Conservation (phyloP, 176 grass and related monocot genomes). For the Secale cereale region DNA sequence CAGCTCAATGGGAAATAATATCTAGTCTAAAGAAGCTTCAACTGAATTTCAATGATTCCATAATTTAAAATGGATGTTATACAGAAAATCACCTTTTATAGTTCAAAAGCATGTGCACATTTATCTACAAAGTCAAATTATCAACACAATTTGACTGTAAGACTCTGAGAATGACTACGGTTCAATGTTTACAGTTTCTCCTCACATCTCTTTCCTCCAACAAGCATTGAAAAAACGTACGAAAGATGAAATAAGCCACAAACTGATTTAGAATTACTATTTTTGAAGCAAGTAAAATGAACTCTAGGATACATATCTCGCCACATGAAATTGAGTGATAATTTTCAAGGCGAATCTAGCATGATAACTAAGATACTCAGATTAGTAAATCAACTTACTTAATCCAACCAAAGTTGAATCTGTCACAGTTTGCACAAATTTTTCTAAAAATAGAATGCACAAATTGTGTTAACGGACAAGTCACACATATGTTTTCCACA, state of each 20-base stretch:
- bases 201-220: neutral
- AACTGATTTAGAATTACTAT: neutral
- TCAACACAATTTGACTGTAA: neutral
- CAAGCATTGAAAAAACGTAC: neutral
- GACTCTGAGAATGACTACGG: neutral
- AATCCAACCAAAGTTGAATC: neutral
- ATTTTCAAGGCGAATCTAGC: neutral
- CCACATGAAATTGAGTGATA: constrained; percentile 10
- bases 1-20: neutral
- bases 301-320: neutral
- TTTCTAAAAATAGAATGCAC: too few relatives aligned
- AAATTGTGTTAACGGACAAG: neutral
- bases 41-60: neutral
- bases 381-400: neutral
- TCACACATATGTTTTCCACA: neutral
- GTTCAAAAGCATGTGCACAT: neutral
- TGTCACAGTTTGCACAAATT: neutral
- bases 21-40: neutral
- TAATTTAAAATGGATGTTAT: neutral
- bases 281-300: neutral
- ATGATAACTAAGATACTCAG: neutral
- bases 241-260: neutral
- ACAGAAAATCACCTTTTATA: neutral
- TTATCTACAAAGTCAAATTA: neutral
- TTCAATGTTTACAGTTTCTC: neutral